Conservation (phyloP, 192 early-diverging fungal species). For the Backusella parvicylindrica region DNA sequence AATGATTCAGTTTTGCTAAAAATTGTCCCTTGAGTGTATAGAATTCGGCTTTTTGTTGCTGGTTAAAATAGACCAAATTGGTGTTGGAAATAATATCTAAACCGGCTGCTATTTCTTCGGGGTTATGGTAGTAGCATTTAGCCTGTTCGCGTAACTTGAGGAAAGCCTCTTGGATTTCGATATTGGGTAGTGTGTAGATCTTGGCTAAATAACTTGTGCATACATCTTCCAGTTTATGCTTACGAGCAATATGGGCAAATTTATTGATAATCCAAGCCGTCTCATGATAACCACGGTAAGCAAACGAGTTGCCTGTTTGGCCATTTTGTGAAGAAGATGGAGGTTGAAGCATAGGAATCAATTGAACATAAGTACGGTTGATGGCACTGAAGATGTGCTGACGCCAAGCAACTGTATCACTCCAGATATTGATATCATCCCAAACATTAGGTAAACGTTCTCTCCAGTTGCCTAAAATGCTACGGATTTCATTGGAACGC, state of each 20-base stretch:
- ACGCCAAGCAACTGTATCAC: constrained; percentile 95
- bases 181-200: constrained; percentile 99
- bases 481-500: constrained; percentile 87
- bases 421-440: constrained; percentile 99
- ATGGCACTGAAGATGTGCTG: constrained; percentile 97
- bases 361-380: constrained; percentile 91
- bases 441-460: constrained; percentile 94
- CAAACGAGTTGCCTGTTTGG: constrained; percentile 75
- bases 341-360: constrained; percentile 58
- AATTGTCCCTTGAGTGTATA: constrained; percentile 96
- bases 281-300: constrained; percentile 98
- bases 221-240: constrained; percentile 94
- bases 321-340: constrained; percentile 36
- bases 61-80: constrained; percentile 93
- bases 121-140: constrained; percentile 93
- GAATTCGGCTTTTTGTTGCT: constrained; percentile 95
- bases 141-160: constrained; percentile 96
- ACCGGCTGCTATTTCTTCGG: constrained; percentile 84
- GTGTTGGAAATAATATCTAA: constrained; percentile 99
- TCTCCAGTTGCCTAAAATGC: constrained; percentile 90
- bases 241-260: constrained; percentile 94
- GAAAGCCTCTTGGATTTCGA: constrained; percentile 99
- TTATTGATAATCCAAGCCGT: constrained; percentile 99
- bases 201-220: constrained; percentile 89
- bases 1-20: constrained; percentile 80